Percentiles rank a stretch among this genome's conserved stretches.
phyloP scores from a whole-genome alignment of 2,329 filamentous ascomycete genomes.

The Cryphonectria parasitica region DNA sequence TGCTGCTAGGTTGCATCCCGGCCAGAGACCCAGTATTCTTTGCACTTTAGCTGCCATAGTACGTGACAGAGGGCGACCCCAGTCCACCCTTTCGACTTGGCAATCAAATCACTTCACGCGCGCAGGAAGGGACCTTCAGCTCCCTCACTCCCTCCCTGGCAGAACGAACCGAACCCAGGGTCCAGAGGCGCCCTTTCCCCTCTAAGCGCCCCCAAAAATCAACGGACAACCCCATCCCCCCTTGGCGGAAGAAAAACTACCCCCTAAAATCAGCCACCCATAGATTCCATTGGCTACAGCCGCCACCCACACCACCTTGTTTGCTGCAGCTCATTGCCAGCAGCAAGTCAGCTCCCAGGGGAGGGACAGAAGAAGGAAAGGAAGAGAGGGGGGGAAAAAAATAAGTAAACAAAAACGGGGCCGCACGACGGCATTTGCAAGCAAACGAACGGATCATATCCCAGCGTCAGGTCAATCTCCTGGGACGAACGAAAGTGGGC shows the following conservation, averaged over 20 bases:
- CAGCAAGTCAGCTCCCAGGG: not conserved
- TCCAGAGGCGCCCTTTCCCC: not conserved
- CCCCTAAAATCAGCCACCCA: not conserved
- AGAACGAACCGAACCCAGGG: not conserved
- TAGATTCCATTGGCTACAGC: not conserved
- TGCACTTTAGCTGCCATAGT: not conserved
- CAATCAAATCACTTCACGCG: not conserved
- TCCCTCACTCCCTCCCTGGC: no score
- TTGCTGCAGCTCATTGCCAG: not conserved
- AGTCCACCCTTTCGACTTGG: not conserved
- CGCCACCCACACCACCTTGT: no score
- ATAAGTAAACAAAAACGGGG: not conserved
- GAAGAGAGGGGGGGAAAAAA: not conserved
- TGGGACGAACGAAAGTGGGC: conserved; percentile 10
- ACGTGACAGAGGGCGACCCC: not conserved
- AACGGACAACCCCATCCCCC: no score
- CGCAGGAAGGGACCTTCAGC: not conserved
- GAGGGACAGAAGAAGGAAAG: not conserved
- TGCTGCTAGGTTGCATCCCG: conserved; percentile 3
- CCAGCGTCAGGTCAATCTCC: conserved; percentile 9
- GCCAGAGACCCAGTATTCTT: not conserved
- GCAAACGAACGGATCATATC: not conserved
- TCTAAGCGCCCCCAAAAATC: not conserved
- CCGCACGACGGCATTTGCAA: not conserved
- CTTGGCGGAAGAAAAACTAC: no score